Conservation (phyloP, 805 yeast genomes). For the Torulaspora microellipsoides region DNA sequence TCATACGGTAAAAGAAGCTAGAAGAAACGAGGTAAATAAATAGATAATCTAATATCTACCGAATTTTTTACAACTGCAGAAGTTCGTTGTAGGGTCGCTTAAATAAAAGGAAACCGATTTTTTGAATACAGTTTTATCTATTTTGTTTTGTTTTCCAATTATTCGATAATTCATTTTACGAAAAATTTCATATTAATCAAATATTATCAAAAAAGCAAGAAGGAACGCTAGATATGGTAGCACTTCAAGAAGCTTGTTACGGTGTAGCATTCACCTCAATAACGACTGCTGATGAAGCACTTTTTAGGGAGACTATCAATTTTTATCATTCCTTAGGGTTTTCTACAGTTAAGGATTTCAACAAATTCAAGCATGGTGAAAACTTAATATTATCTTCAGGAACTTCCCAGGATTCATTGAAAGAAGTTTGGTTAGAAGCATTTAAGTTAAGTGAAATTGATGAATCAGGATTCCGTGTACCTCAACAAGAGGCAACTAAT, state of each 20-base stretch:
- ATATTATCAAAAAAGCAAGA: not conserved
- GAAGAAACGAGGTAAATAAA: too few relatives aligned
- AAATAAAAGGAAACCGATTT: constrained; percentile 8
- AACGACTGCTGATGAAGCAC: constrained; percentile 47
- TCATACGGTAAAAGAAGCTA: too few relatives aligned
- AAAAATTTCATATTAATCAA: not conserved
- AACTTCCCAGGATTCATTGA: constrained; percentile 58
- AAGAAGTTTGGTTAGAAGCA: constrained; percentile 69
- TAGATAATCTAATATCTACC: too few relatives aligned
- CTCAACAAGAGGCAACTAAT: constrained; percentile 41
- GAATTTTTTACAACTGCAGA: too few relatives aligned
- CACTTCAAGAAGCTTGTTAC: constrained; percentile 28
- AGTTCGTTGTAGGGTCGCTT: not conserved
- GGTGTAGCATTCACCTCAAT: constrained; percentile 58
- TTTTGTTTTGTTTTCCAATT: not conserved
- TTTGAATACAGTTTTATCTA: not conserved
- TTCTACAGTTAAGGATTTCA: constrained; percentile 52
- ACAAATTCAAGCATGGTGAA: constrained; percentile 43
- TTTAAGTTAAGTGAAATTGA: constrained; percentile 57
- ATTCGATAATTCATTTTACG: not conserved
- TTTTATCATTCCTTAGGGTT: constrained; percentile 64
- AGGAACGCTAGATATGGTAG: constrained; percentile 11
- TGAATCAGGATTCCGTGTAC: constrained; percentile 58
- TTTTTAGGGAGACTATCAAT: constrained; percentile 44
- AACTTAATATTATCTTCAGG: constrained; percentile 42